Evolutionary conservation across 2,329 filamentous ascomycete species (phyloP), one percentile per base, ranked within the genome.

Genomic region (Metarhizium sp.): DNA sequence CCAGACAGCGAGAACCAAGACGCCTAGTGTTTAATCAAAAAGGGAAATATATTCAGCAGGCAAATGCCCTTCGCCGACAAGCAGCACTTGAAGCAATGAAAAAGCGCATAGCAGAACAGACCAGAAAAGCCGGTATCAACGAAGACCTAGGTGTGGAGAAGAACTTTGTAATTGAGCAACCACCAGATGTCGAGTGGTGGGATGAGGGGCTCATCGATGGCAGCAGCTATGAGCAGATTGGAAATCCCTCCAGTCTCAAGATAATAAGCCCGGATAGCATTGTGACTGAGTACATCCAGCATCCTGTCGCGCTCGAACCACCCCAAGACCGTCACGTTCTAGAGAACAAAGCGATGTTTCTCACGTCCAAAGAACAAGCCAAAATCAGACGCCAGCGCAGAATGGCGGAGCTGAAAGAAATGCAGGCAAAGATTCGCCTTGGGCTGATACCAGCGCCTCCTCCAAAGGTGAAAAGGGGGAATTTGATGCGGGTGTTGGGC

Each of bases 21-120:
- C 85, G 89, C 60, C 78, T 99, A 18, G 75, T 90, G 13, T 97
- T 99, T 76, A 96, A 96, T 64, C 86, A 92, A 63, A 95, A 95
- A 70, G 94, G 94, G 53, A 97, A 97, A 78, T 97, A 96, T 66
- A 96, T 97, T 58, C 87, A 91, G 60, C 92, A 97, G 72, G 94
- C 89, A 7, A 92, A 90, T 68, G 92, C 92, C 55, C 75, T 96
- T 53, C 86, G 94, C 59, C 83, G 90, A 58, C 92, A 96, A 72
- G 90, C 87, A 46, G 87, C 88, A 52, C 77, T 99, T 32, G 95
- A 99, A 75, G 87, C 87, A 59, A 92, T 99, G 85, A 97, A 97
- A 73, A 92, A 87, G 75, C 82, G 88, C 55, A 95, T 99, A 62
- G 92, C 92, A 1, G 88, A 87, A 62, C 86, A 90, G 63, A 88